Conservation (phyloP, 176 grass and related monocot genomes). For the Lolium multiflorum region DNA sequence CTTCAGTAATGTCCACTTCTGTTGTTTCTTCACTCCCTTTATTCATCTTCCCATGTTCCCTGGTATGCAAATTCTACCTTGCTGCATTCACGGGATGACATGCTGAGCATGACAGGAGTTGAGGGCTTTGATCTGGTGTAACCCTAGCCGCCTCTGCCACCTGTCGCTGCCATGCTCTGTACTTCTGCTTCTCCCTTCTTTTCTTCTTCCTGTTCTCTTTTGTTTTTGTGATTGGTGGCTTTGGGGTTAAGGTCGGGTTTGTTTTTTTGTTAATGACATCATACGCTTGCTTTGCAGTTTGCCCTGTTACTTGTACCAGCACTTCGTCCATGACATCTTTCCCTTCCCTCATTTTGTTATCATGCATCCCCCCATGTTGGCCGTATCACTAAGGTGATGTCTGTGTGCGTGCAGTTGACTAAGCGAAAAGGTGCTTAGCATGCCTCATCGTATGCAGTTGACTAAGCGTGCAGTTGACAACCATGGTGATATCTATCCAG, state of each 20-base stretch:
- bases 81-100: not conserved
- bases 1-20: not conserved
- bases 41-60: not conserved
- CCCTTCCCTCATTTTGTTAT: not conserved
- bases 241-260: not conserved
- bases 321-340: not conserved
- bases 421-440: not conserved
- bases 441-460: not conserved
- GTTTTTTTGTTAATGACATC: not conserved
- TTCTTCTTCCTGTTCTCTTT: not conserved
- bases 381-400: not conserved
- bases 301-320: not conserved
- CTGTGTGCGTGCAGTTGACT: not conserved
- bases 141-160: not conserved
- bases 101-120: not conserved
- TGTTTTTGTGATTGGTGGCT: not conserved
- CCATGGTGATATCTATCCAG: not conserved
- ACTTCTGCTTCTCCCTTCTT: not conserved
- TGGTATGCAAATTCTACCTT: not conserved
- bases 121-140: not conserved
- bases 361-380: not conserved
- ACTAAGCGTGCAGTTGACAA: too few relatives aligned
- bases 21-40: not conserved
- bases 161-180: not conserved
- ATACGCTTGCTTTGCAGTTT: not conserved